Evolutionary conservation across 2,329 filamentous ascomycete species (phyloP), one percentile per base, ranked within the genome.

Genomic region (Penicillium sp.): DNA sequence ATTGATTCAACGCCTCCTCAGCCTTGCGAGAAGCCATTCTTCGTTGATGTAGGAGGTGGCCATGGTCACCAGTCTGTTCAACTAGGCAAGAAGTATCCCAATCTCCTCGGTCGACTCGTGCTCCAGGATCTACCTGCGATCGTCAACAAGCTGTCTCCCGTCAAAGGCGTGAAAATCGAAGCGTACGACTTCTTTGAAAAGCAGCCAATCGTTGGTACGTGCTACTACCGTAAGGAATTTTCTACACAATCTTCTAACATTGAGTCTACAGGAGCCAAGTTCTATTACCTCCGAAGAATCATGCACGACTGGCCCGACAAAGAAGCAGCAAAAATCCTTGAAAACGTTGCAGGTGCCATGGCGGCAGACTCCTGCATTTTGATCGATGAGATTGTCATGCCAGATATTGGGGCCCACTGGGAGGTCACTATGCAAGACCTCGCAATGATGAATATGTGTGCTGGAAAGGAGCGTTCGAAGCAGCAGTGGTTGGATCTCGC

Each of bases 321-420:
- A 7, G 51, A 62, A 11, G 55, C 53, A 2, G 25, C 40, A 4
- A 35, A 49, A 7, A 74, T 78, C 8, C 65, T 76, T 27, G 57
- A 56, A 10, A 64, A 70, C 13, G 53, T 73, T 8, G 53, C 53
- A 1, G 51, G 61, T 0, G 60, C 54, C 1, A 58, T 64, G 62
- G 25, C 38, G 1, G 20, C 48, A 0, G 50, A 69, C 4, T 76
- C 73, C 0, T 58, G 63, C 13, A 65, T 79, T 20, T 53, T 79
- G 20, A 72, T 79, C 44, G 71, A 75, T 47, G 76, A 79, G n/a
- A 64, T 73, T 20, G 70, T 77, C 3, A 40, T 78, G 8, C 72
- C 74, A 1, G 59, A 74, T 25, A 56, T 41, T 11, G 53, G 52
- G 0, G 58, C 57, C 3, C 46, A 51, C 31, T 64, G 53, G 60